Evolutionary conservation across 805 yeast species (phyloP).

Genomic region (Priceomyces fermenticarens): DNA sequence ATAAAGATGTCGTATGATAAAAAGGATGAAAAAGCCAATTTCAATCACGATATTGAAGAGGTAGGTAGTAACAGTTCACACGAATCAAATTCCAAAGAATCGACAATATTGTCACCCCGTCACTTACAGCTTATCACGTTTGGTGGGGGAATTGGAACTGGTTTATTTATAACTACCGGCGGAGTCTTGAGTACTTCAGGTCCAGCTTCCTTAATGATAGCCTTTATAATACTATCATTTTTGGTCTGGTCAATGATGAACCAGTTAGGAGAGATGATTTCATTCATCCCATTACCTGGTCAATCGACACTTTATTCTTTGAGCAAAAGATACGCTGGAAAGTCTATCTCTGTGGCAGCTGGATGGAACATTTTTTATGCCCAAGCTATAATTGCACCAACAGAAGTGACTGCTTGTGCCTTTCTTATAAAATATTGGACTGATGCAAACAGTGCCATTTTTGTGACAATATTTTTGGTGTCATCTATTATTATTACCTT

Average conservation of each 20-base stretch:
- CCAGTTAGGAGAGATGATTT: slow-evolving; percentile 16
- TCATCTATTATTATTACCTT: slow-evolving; percentile 17
- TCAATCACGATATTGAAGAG: no score
- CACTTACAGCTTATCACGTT: slow-evolving; percentile 15
- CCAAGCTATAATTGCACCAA: slow-evolving; percentile 18
- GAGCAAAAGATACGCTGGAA: slow-evolving; percentile 6
- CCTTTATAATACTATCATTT: slow-evolving; percentile 19
- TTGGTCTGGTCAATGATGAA: slow-evolving; percentile 16
- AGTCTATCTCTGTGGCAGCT: slow-evolving; percentile 15
- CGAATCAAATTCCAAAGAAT: no score
- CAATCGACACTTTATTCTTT: slow-evolving; percentile 11
- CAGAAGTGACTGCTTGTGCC: slow-evolving; percentile 21
- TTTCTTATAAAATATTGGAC: slow-evolving; percentile 21
- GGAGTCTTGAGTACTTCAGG: slow-evolving; percentile 24
- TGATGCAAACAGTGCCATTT: slow-evolving; percentile 40
- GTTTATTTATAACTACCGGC: slow-evolving; percentile 22
- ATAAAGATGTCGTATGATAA: no score
- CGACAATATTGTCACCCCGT: neutral
- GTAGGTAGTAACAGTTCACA: no score
- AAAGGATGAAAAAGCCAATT: no score
- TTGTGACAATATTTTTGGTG: slow-evolving; percentile 39
- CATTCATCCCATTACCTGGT: slow-evolving; percentile 18
- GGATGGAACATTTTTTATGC: slow-evolving; percentile 20
- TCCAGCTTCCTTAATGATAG: slow-evolving; percentile 43
- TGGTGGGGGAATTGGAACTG: slow-evolving; percentile 15